Base-by-base conservation (phyloP, 2,329 filamentous ascomycete genomes). In the Penicillium sp. region DNA sequence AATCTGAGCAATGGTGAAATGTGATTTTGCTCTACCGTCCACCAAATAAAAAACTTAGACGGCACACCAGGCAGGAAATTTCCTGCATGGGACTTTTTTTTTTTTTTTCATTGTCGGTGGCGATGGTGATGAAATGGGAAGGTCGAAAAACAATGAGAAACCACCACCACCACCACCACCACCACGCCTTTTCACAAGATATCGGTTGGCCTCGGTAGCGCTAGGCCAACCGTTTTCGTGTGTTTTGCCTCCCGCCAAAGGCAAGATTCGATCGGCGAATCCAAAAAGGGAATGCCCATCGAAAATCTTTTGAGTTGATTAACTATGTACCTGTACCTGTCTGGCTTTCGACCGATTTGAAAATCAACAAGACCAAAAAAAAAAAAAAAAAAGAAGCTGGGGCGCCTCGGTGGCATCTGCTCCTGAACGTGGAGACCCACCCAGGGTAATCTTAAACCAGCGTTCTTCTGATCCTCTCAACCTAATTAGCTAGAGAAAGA, bases 401-500 rank as follows among this genome's bases (percentile, higher is more conserved):
- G 47, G 46, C 51, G 46, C 33, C 44, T 41, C 47, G 48, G 49
- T 60, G 50, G 36, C 42, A 51, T 54, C 18, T 54, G 36, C 54
- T 59, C 23, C 47, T 51, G 49, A 62, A 61, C 56, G 60, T 62
- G 60, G 59, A 37, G 43, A 54, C 51, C 54, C 60, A 61, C 51
- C 32, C 26, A 24, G 20, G 6, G 51, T 41, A 51, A 56, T 55
- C 46, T 54, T 54, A 53, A 48, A 27, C 24, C 34, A 42, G 30
- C 37, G 55, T 60, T 60, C 57, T 17, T 46, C 39, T 55, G 30
- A 39, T 54, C 49, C 45, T 23, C 41, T 27, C 10, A 59, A 58
- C 49, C 52, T 55, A 56, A 55, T 52, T 56, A 47, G 27, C 43
- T 24, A 29, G 23, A 21, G 26, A 42, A 29, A 37, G 9, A 13